A percentile compares a stretch with the other conserved stretches of the same genome.
Evolutionary conservation across 2,329 filamentous ascomycete genomes (phyloP).

Genomic region (Nigrograna mackinnonii): DNA sequence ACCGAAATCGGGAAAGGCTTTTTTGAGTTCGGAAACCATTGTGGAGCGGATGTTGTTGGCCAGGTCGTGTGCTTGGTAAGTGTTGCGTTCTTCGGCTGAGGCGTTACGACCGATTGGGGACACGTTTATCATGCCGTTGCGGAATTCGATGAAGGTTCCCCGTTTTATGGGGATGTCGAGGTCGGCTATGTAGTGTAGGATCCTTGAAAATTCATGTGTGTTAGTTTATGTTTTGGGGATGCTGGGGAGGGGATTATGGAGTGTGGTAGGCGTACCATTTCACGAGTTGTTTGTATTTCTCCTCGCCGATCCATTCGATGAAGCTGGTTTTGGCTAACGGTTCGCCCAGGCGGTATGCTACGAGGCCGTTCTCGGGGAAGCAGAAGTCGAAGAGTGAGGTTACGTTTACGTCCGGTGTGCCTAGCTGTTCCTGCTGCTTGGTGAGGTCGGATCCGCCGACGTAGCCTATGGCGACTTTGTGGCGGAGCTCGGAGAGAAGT

Average conservation of each 20-base stretch:
- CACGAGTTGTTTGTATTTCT: slow-evolving; percentile 77
- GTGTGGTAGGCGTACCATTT: slow-evolving; percentile 49
- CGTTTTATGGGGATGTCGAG: slow-evolving; percentile 82
- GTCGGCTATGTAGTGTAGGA: slow-evolving; percentile 82
- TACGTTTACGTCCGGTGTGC: slow-evolving; percentile 67
- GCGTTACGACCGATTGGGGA: slow-evolving; percentile 87
- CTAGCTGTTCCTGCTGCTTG: slow-evolving; percentile 97
- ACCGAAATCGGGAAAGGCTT: slow-evolving; percentile 80
- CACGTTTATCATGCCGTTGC: slow-evolving; percentile 90
- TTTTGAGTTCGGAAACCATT: slow-evolving; percentile 76
- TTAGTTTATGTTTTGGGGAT: background rate
- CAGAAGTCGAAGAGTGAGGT: slow-evolving; percentile 93
- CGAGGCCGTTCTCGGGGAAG: slow-evolving; percentile 96
- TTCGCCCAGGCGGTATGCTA: slow-evolving; percentile 81
- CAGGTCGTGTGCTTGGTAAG: slow-evolving; percentile 82
- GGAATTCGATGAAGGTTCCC: slow-evolving; percentile 85
- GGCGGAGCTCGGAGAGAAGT: slow-evolving; percentile 76
- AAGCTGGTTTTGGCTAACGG: slow-evolving; percentile 79
- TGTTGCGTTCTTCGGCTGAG: slow-evolving; percentile 74
- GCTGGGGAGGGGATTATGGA: background rate
- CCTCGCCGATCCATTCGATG: slow-evolving; percentile 89
- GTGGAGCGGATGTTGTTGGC: slow-evolving; percentile 61
- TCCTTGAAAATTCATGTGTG: slow-evolving; percentile 27
- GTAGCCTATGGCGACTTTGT: slow-evolving; percentile 87
- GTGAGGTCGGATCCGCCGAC: slow-evolving; percentile 89